Evolutionary conservation across 1,284 basidiomycete species (phyloP), one percentile per base, ranked within the genome.

Genomic region (Irpex sp.): DNA sequence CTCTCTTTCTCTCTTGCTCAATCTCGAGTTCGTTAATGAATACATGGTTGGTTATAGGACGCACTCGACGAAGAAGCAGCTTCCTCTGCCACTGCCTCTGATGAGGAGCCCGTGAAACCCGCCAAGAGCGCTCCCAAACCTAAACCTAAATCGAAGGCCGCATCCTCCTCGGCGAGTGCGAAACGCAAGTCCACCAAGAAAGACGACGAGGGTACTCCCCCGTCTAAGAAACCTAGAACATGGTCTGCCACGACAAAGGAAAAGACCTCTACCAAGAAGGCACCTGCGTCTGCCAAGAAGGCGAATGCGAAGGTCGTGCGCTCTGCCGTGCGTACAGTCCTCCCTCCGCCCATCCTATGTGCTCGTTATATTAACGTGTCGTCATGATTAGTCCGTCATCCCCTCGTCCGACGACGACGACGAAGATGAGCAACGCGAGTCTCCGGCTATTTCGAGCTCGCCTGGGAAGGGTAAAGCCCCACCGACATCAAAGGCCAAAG

Each of bases 321-420:
- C 21, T 72, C 71, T 17, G 61, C 69, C 31, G 31, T 31, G 4
- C 31, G 31, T 31, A 5, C 4, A 4, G 4, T 5, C 3, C 31
- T 31, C 31, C 31, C 31, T 31, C 5, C 40, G 26, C 21, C 47
- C 7, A 26, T 21, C 44, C 26, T 21, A 0, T 37, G 19, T 59
- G 9, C 38, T 36, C 17, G 8, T 3, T 9, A 13, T 15, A 38
- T 48, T 60, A 38, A 19, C 51, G 11, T 48, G 11, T 37, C 34
- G 34, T n/a, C 17, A 17, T 4, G 21, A 5, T 17, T 55, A 73
- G 71, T 72, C 72, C 19, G 63, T 72, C 1, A 66, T 74, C 3
- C 68, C 68, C 2, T 68, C 68, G 3, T 72, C 70, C 13, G 65
- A 68, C 59, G 62, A 68, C 51, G 64, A 68, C 61, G 61, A 52